A percentile compares a stretch with the other conserved stretches of the same genome.
These are phyloP conservation scores for Crithidia brevicula DNA, from an alignment of 208 protist genomes.

Conservation along the genomic window DNA sequence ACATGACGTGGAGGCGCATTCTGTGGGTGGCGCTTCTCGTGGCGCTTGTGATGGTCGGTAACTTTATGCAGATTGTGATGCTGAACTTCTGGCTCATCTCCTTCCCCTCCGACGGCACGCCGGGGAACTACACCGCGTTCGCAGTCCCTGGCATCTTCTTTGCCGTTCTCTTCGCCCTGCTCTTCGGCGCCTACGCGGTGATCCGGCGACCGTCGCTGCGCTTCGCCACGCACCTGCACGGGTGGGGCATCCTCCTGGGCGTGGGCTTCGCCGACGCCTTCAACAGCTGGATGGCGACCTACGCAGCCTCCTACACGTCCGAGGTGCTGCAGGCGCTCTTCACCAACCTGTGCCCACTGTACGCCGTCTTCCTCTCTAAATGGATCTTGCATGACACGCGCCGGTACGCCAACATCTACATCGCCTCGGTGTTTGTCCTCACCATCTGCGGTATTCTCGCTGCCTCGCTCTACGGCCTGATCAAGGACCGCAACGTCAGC, in stretches of 20 bases:
- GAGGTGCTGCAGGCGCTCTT: conserved; percentile 84
- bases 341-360: conserved; percentile 72
- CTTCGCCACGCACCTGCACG: conserved; percentile 55
- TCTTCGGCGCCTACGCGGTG: conserved; percentile 56
- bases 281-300: conserved; percentile 79
- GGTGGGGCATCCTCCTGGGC: conserved; percentile 53
- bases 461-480: conserved; percentile 61
- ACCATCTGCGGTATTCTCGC: conserved; percentile 68
- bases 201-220: conserved; percentile 54
- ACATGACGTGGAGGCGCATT: conserved; percentile 42
- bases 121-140: conserved; percentile 81
- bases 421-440: conserved; percentile 59
- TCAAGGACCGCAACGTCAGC: conserved; percentile 34
- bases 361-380: conserved; percentile 73
- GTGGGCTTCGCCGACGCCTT: conserved; percentile 75
- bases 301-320: conserved; percentile 78
- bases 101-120: conserved; percentile 61
- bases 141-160: conserved; percentile 72
- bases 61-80: conserved; percentile 85
- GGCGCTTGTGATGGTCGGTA: conserved; percentile 66
- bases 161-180: conserved; percentile 56
- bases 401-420: conserved; percentile 64
- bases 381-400: conserved; percentile 76
- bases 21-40: conserved; percentile 58
- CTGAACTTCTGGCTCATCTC: conserved; percentile 85